These are phyloP conservation scores for Pyrus betulifolia DNA, from an alignment of 306 rosid species.

Conservation along the genomic window DNA sequence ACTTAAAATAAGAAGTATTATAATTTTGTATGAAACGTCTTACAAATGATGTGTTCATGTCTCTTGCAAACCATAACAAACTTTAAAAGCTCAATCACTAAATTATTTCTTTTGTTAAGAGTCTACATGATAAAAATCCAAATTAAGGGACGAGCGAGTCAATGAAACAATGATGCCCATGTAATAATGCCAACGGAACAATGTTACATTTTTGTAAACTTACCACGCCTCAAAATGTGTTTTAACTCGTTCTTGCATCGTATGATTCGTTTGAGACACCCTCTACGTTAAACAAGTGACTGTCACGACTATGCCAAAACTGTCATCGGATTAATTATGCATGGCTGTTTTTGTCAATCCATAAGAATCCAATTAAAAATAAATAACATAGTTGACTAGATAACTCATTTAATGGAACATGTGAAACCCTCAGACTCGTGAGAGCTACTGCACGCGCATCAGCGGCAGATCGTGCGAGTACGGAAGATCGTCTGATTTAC, in stretches of 20 bases:
- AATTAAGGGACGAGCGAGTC: no score
- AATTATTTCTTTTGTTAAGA: background rate
- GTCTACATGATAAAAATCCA: background rate
- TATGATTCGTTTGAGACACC: no score
- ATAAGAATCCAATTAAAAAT: background rate
- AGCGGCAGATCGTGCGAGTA: background rate
- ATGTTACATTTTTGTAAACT: no score
- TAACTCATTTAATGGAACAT: background rate
- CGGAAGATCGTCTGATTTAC: background rate
- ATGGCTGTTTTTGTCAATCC: background rate
- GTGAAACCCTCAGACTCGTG: background rate
- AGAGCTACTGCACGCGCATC: background rate
- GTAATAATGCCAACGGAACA: no score
- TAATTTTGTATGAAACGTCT: no score
- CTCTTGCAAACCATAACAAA: no score
- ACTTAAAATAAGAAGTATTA: no score
- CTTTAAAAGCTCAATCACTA: background rate
- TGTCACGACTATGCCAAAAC: background rate
- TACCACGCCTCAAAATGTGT: accelerated
- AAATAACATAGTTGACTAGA: background rate
- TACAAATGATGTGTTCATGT: no score
- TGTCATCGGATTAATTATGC: background rate
- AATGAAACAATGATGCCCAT: no score
- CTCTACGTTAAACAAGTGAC: accelerated
- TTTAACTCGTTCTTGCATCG: no score